phyloP scores from a whole-genome alignment of 768 basidiomycete genomes.

The Lactarius trivialis region DNA sequence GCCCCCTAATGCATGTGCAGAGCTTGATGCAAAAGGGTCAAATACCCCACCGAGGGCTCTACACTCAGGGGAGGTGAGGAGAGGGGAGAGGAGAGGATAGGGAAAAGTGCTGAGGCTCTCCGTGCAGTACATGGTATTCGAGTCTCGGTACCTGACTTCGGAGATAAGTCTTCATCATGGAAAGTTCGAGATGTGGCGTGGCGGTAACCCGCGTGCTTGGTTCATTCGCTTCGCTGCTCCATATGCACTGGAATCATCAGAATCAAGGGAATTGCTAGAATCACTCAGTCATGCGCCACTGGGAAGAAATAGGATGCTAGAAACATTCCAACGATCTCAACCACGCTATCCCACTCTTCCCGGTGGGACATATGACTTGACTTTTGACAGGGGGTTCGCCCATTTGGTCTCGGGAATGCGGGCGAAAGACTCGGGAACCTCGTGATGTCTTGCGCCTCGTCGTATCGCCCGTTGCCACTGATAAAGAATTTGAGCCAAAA shows the following conservation, averaged over 20 bases:
- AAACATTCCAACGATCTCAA: slow-evolving; percentile 28
- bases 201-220: background rate
- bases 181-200: background rate
- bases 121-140: background rate
- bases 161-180: too few species aligned
- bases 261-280: background rate
- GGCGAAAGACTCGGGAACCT: slow-evolving; percentile 31
- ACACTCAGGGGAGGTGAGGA: background rate
- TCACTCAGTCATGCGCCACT: too few species aligned
- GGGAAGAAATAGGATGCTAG: slow-evolving; percentile 10
- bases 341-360: slow-evolving; percentile 31
- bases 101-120: background rate
- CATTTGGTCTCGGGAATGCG: slow-evolving; percentile 30
- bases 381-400: slow-evolving; percentile 27
- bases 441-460: slow-evolving; percentile 34
- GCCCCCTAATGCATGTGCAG: background rate
- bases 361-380: slow-evolving; percentile 30
- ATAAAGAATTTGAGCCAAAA: slow-evolving; percentile 29
- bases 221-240: background rate
- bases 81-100: background rate
- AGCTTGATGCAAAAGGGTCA: background rate
- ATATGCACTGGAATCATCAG: background rate
- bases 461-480: slow-evolving; percentile 35
- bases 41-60: background rate
- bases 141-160: too few species aligned